Conservation (phyloP, 179 eudicot genomes). For the Corrigiola litoralis region DNA sequence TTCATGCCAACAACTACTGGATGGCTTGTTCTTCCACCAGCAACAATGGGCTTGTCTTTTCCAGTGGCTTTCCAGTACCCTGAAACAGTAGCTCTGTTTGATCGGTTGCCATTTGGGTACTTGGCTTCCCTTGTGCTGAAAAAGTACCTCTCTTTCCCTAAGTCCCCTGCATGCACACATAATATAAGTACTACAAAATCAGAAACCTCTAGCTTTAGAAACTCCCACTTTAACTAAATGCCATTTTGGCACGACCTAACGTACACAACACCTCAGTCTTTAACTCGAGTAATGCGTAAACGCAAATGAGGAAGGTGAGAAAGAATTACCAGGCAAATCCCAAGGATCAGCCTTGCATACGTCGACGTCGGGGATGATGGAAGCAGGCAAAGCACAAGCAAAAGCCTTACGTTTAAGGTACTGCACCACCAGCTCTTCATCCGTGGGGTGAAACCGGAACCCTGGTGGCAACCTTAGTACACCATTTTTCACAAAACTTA, state of each 20-base stretch:
- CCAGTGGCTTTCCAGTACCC: slow-evolving; percentile 99
- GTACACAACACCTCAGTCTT: not conserved
- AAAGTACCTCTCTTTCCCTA: slow-evolving; percentile 72
- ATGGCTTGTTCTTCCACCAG: not conserved
- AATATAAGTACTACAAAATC: not conserved
- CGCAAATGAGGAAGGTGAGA: not conserved
- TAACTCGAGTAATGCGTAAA: not conserved
- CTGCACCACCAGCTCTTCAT: slow-evolving; percentile 76
- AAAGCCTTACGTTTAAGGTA: slow-evolving; percentile 68
- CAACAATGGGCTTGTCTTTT: slow-evolving; percentile 61
- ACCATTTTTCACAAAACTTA: slow-evolving; percentile 61
- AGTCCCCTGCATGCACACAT: slow-evolving; percentile 44
- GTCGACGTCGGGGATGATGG: slow-evolving; percentile 73
- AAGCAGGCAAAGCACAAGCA: slow-evolving; percentile 71
- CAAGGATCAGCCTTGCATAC: slow-evolving; percentile 82
- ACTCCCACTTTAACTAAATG: not conserved
- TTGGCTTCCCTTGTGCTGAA: slow-evolving; percentile 86
- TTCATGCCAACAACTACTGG: slow-evolving; percentile 70
- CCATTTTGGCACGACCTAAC: not conserved
- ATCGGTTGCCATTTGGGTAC: slow-evolving; percentile 91
- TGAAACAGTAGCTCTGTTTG: slow-evolving; percentile 81
- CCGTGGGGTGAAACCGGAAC: slow-evolving; percentile 84
- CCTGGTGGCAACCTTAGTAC: slow-evolving; percentile 78
- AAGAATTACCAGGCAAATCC: slow-evolving; percentile 66
- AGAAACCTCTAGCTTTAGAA: not conserved